Evolutionary conservation across 345 rosid species (phyloP).

Genomic region (Heritiera fomes): DNA sequence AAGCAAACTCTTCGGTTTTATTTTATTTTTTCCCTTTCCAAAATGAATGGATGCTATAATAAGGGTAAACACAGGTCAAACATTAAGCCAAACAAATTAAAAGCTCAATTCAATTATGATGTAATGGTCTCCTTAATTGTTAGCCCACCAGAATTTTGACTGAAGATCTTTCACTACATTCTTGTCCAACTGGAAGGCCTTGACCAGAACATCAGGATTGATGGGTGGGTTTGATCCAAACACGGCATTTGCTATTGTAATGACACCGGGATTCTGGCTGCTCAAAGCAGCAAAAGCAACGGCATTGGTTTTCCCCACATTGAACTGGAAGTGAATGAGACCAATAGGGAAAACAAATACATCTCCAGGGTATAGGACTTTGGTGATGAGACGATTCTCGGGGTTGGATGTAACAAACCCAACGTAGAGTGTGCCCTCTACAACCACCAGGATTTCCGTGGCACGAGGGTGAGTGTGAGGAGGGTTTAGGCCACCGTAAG

Average conservation of each 20-base stretch:
- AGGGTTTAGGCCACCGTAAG: slow-evolving; percentile 22
- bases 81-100: not conserved
- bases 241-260: slow-evolving; percentile 30
- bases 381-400: no score
- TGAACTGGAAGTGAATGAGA: slow-evolving; percentile 7
- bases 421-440: no score
- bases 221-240: slow-evolving; percentile 31
- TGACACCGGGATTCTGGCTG: not conserved
- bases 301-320: not conserved
- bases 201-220: slow-evolving; percentile 21
- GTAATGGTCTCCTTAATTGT: not conserved
- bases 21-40: no score
- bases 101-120: not conserved
- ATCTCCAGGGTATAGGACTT: no score
- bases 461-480: no score
- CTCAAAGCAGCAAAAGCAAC: slow-evolving; percentile 9
- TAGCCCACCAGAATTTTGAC: not conserved
- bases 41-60: no score
- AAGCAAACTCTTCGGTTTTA: no score
- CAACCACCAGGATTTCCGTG: no score
- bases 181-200: not conserved
- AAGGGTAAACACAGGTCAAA: not conserved
- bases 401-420: no score
- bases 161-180: not conserved
- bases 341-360: slow-evolving; percentile 35